Evolutionary conservation across 305 asterid species (phyloP), one percentile per base, ranked within the genome.

Genomic region (Galium porrigens): DNA sequence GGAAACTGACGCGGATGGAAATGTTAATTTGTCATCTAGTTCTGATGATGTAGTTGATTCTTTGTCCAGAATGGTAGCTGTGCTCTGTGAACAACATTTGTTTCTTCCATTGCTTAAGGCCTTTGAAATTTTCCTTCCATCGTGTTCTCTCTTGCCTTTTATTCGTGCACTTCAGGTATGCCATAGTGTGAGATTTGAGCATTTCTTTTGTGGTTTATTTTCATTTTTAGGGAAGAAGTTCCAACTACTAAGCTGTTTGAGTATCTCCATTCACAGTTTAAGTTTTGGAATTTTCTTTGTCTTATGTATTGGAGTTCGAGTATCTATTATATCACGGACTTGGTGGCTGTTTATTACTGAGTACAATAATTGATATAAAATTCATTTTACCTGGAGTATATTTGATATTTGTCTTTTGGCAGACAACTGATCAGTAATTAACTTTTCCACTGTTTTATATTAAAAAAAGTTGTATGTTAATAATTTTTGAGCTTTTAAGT

Each of bases 131-230:
- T 92, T 89, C 82, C 96, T 92, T 67, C 97, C 99, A 12, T 87
- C 94, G 59, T 87, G 97, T 83, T 92, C 94, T 61, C 85, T 92
- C 77, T 78, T 92, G 76, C 95, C 97, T 67, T 92, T 89, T 72
- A 74, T 87, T 70, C 96, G 96, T 71, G 87, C 97, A 60, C 99
- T 92, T 68, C 99, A 92, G 99, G 99, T 92, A 78, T 76, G 82
- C 79, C 68, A 59, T 42, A 27, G 63, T 53, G 54, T 69, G 48
- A 53, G 58, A 39, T 5, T 0, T 20, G 2, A 18, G 11, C 29
- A 52, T 18, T 33, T 65, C 34, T 65, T 52, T 11, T 29, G 18
- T 56, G 33, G 61, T 52, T 25, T 34, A 20, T 25, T 18, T 22
- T 18, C 44, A 11, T 39, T 1, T 48, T 61, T 11, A 3, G 22